These are phyloP conservation scores for Podochytrium sp. DNA, from an alignment of 192 early-diverging fungal genomes.

Conservation along the genomic window DNA sequence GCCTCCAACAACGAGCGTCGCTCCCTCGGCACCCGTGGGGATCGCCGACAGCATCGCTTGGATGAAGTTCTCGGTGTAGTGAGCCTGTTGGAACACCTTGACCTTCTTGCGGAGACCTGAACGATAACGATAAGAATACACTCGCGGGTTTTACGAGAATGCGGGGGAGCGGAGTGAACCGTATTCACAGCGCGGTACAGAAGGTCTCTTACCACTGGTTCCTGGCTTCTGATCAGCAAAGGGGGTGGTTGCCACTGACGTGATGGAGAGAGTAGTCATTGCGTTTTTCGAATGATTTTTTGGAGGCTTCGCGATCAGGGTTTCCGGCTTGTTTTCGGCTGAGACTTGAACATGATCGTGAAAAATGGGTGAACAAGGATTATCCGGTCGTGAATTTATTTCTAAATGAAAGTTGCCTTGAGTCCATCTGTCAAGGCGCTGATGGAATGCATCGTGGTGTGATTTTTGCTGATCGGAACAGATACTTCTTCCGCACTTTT, in stretches of 20 bases:
- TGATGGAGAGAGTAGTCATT: conserved; percentile 4
- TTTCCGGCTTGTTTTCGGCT: too few species aligned
- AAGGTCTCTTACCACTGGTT: conserved; percentile 61
- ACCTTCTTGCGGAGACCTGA: conserved; percentile 92
- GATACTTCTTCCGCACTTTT: background rate
- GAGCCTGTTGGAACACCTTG: conserved; percentile 89
- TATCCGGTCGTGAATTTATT: background rate
- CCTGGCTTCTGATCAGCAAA: conserved; percentile 97
- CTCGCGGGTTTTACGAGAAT: background rate
- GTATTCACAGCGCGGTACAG: background rate
- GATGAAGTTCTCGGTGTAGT: conserved; percentile 98
- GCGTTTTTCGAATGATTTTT: background rate
- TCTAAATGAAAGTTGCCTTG: conserved; percentile 14
- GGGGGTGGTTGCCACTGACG: conserved; percentile 65
- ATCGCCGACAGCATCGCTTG: conserved; percentile 84
- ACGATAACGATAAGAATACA: background rate
- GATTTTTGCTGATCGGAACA: background rate
- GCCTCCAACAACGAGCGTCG: conserved; percentile 91
- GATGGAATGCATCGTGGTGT: background rate
- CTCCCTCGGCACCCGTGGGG: conserved; percentile 74
- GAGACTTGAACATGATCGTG: too few species aligned
- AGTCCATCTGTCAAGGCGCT: background rate
- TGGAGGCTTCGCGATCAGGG: background rate
- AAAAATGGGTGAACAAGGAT: too few species aligned
- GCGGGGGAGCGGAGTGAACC: background rate